Conservation (phyloP, 768 basidiomycete genomes). For the Filobasidium wieringae region DNA sequence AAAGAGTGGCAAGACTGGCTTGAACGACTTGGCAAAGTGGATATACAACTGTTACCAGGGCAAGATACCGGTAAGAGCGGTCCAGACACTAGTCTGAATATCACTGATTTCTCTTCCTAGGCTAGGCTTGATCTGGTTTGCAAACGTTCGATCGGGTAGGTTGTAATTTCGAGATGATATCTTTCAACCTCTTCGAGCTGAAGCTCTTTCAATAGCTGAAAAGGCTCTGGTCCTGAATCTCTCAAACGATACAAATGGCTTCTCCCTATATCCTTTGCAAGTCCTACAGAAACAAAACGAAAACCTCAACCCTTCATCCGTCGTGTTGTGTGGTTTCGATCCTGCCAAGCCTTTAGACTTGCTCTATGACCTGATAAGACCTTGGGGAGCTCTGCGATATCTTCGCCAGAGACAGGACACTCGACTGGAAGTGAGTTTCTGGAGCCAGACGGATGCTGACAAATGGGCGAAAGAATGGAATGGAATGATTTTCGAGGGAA, state of each 20-base stretch:
- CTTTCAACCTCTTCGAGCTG: neutral
- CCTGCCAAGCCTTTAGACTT: neutral
- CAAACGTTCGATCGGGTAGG: neutral
- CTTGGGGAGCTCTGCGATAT: neutral
- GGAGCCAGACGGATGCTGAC: neutral
- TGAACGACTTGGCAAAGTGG: neutral
- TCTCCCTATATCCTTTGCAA: neutral
- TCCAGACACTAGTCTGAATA: neutral
- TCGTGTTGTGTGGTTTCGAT: neutral
- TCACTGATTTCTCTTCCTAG: neutral
- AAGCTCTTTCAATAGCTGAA: neutral
- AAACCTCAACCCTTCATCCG: neutral
- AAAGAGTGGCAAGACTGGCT: neutral
- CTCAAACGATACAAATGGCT: neutral
- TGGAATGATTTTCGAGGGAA: neutral
- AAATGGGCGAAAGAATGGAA: neutral
- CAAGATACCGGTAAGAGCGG: neutral
- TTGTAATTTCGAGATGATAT: neutral
- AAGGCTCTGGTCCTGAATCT: neutral
- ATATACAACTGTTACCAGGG: neutral
- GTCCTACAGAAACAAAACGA: neutral
- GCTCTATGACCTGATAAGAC: neutral
- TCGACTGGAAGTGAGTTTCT: neutral
- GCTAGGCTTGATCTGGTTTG: neutral
- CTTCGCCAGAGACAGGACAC: neutral